phyloP scores from a whole-genome alignment of 2,329 filamentous ascomycete genomes.

The Ustilaginoidea virens region DNA sequence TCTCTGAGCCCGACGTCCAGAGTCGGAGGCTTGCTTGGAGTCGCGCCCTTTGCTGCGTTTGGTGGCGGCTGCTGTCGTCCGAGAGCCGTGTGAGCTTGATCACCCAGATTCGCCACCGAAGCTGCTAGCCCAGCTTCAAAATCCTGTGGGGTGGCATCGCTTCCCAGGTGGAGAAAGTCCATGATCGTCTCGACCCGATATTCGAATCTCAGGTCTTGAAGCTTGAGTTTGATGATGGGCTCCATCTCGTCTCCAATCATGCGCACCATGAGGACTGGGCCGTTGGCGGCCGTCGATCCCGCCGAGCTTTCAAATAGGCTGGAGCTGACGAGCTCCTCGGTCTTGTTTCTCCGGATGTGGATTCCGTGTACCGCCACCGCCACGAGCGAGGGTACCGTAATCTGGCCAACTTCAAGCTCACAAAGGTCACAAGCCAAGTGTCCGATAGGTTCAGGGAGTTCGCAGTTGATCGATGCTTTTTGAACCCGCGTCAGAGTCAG shows the following conservation, averaged over 20 bases:
- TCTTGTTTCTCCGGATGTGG: slow-evolving; percentile 44
- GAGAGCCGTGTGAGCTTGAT: slow-evolving; percentile 39
- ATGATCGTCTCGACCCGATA: slow-evolving; percentile 77
- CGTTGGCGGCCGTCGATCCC: slow-evolving; percentile 10
- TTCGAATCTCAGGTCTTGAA: slow-evolving; percentile 74
- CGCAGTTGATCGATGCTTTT: slow-evolving; percentile 43
- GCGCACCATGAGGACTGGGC: slow-evolving; percentile 62
- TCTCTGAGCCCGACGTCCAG: slow-evolving; percentile 66
- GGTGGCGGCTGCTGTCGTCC: slow-evolving; percentile 9
- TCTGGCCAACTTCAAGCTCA: slow-evolving; percentile 60
- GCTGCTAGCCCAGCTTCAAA: slow-evolving; percentile 61
- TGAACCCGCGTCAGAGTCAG: slow-evolving; percentile 57
- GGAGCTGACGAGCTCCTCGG: slow-evolving; percentile 56
- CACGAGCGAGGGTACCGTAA: slow-evolving; percentile 68
- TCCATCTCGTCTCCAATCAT: slow-evolving; percentile 93
- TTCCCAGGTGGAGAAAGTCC: slow-evolving; percentile 56
- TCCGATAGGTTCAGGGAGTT: slow-evolving; percentile 57
- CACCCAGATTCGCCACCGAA: slow-evolving; percentile 64
- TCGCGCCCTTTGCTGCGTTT: slow-evolving; percentile 10
- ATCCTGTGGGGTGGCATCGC: slow-evolving; percentile 54
- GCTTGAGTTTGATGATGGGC: slow-evolving; percentile 72
- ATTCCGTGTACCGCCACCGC: slow-evolving; percentile 59
- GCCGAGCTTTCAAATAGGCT: slow-evolving; percentile 12
- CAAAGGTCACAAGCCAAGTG: slow-evolving; percentile 39
- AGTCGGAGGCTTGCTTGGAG: slow-evolving; percentile 39